Conservation (phyloP, 2,329 filamentous ascomycete species). For the Colletotrichum eleusines region DNA sequence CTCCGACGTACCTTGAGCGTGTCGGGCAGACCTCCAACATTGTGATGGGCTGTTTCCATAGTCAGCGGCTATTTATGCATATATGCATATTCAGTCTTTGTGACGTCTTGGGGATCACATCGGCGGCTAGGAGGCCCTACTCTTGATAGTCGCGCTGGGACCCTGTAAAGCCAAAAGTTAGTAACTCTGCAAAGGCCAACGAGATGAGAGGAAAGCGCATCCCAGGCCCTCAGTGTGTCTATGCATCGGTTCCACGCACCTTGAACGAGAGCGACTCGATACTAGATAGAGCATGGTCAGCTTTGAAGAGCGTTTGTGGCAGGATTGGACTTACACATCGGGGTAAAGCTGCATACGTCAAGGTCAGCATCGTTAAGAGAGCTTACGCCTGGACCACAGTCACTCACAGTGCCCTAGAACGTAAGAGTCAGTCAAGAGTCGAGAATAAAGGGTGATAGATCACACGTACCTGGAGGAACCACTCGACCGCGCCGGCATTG, state of each 20-base stretch:
- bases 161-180: neutral
- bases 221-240: neutral
- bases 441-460: neutral
- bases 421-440: neutral
- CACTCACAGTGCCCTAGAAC: constrained; percentile 62
- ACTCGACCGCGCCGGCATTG: constrained; percentile 82
- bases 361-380: neutral
- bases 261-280: constrained; percentile 21
- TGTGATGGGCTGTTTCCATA: constrained; percentile 54
- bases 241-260: neutral
- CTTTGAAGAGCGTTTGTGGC: neutral
- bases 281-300: neutral
- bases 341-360: constrained; percentile 22
- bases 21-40: constrained; percentile 57
- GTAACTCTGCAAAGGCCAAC: neutral
- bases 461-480: constrained; percentile 77
- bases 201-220: neutral
- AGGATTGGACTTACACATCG: constrained; percentile 43
- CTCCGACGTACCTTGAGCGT: constrained; percentile 45
- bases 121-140: constrained; percentile 35
- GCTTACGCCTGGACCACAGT: neutral
- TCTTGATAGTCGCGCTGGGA: constrained; percentile 60
- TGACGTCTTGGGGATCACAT: neutral
- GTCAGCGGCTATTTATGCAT: constrained; percentile 30
- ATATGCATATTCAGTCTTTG: neutral